These are phyloP conservation scores for Penicillium samsonianum DNA, from an alignment of 495 filamentous ascomycete genomes.

Conservation along the genomic window DNA sequence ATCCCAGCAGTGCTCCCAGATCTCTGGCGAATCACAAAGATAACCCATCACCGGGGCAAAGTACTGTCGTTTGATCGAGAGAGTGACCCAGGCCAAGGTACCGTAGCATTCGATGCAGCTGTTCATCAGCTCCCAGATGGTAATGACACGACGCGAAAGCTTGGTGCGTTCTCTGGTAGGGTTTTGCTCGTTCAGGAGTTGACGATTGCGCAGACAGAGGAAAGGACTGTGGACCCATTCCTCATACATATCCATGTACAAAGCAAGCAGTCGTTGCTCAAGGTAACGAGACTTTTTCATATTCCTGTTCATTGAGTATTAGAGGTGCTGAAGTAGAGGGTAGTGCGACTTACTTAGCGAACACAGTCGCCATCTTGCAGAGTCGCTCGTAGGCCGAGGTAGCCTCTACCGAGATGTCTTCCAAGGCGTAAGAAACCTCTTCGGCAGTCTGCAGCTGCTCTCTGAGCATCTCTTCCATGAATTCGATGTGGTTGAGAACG, in stretches of 20 bases:
- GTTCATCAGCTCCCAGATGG: slow-evolving; percentile 24
- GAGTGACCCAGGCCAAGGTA: slow-evolving; percentile 10
- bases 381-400: slow-evolving; percentile 16
- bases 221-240: slow-evolving; percentile 33
- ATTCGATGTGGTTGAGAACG: slow-evolving; percentile 12
- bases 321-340: not conserved
- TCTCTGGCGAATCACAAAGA: slow-evolving; percentile 11
- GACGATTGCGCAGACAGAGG: slow-evolving; percentile 19
- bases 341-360: slow-evolving; percentile 24
- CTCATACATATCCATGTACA: slow-evolving; percentile 32
- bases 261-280: slow-evolving; percentile 27
- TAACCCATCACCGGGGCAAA: slow-evolving; percentile 22
- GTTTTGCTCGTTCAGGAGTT: slow-evolving; percentile 1
- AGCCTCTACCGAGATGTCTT: not conserved
- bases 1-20: slow-evolving; percentile 20
- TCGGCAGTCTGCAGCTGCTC: slow-evolving; percentile 9
- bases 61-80: slow-evolving; percentile 16
- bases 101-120: slow-evolving; percentile 26
- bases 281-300: slow-evolving; percentile 25
- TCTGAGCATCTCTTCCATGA: slow-evolving; percentile 19
- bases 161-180: not conserved
- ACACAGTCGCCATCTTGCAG: slow-evolving; percentile 18
- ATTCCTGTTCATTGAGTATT: slow-evolving; percentile 14
- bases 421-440: slow-evolving; percentile 13
- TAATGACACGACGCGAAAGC: slow-evolving; percentile 18